These are phyloP conservation scores for Puccinia coronata DNA, from an alignment of 1,284 basidiomycete genomes.

Conservation along the genomic window DNA sequence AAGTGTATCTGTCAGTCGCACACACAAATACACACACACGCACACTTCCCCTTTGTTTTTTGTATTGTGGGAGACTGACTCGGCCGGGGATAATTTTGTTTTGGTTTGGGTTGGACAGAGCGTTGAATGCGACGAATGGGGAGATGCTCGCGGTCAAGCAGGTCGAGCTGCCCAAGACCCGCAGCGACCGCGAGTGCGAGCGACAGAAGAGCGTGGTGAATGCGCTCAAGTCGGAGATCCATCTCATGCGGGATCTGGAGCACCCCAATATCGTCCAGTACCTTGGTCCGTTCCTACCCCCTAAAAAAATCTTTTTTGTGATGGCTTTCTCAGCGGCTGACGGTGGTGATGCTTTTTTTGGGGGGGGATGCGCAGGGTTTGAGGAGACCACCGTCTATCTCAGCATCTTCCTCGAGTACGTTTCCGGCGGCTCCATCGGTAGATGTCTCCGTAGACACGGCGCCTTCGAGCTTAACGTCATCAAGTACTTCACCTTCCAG, in stretches of 20 bases:
- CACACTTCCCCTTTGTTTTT: no score
- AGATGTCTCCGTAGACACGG: slow-evolving; percentile 88
- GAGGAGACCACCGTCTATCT: slow-evolving; percentile 86
- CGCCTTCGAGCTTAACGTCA: slow-evolving; percentile 86
- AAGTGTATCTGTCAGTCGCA: slow-evolving; percentile 72
- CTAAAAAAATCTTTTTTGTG: not conserved
- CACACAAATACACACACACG: no score
- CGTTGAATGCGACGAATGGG: slow-evolving; percentile 94
- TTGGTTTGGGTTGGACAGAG: slow-evolving; percentile 57
- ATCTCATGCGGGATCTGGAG: slow-evolving; percentile 91
- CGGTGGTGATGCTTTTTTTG: no score
- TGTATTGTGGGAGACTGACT: no score
- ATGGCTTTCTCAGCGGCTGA: no score
- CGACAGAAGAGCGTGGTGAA: slow-evolving; percentile 84
- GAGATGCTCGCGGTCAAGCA: slow-evolving; percentile 99
- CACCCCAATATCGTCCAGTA: slow-evolving; percentile 98
- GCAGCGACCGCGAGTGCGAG: slow-evolving; percentile 82
- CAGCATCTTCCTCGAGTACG: slow-evolving; percentile 99
- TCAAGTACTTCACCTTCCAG: slow-evolving; percentile 88
- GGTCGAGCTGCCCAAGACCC: slow-evolving; percentile 88
- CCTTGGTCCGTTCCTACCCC: slow-evolving; percentile 66
- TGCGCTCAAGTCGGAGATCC: slow-evolving; percentile 89
- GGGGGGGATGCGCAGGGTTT: no score
- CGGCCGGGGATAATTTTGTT: no score
- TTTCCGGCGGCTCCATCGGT: slow-evolving; percentile 94